Evolutionary conservation across 768 basidiomycete genomes (phyloP).

Genomic region (Epithele typhae): DNA sequence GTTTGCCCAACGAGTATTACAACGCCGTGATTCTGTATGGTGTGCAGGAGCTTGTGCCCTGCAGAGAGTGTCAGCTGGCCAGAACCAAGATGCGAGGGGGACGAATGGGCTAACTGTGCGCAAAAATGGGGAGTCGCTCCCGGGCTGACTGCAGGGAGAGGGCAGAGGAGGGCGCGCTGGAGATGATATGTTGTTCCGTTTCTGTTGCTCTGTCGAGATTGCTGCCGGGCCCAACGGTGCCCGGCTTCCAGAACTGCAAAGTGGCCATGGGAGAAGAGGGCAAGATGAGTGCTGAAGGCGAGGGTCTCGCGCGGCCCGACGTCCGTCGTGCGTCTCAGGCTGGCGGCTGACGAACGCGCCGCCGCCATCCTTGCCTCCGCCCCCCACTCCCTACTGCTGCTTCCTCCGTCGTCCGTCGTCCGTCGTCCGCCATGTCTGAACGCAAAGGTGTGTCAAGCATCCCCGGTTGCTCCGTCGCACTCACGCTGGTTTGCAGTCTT

Average conservation of each 20-base stretch:
- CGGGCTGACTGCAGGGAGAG: conserved; percentile 72
- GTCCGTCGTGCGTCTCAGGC: too few species aligned
- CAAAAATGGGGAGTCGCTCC: conserved; percentile 83
- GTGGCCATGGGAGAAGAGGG: conserved; percentile 35
- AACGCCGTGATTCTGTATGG: conserved; percentile 79
- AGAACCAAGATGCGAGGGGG: not conserved
- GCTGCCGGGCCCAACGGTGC: conserved; percentile 79
- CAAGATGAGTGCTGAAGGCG: too few species aligned
- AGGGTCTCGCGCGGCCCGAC: too few species aligned
- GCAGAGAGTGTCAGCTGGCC: not conserved
- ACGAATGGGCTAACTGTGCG: conserved; percentile 54
- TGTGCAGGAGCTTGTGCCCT: conserved; percentile 80
- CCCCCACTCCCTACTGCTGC: not conserved
- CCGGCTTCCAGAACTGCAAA: conserved; percentile 87
- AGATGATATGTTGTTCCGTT: conserved; percentile 66
- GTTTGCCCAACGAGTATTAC: conserved; percentile 92
- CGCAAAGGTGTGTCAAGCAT: conserved; percentile 71
- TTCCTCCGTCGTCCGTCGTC: not conserved
- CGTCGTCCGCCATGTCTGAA: conserved; percentile 64
- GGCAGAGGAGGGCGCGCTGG: conserved; percentile 55
- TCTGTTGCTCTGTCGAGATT: conserved; percentile 81
- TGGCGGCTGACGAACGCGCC: too few species aligned
- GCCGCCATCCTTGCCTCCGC: not conserved
- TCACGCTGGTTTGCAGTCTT: too few species aligned
- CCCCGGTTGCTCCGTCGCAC: too few species aligned